Percentiles rank a stretch among this genome's conserved stretches.
phyloP scores from a whole-genome alignment of 257 asterid species.

The Haberlea rhodopensis region DNA sequence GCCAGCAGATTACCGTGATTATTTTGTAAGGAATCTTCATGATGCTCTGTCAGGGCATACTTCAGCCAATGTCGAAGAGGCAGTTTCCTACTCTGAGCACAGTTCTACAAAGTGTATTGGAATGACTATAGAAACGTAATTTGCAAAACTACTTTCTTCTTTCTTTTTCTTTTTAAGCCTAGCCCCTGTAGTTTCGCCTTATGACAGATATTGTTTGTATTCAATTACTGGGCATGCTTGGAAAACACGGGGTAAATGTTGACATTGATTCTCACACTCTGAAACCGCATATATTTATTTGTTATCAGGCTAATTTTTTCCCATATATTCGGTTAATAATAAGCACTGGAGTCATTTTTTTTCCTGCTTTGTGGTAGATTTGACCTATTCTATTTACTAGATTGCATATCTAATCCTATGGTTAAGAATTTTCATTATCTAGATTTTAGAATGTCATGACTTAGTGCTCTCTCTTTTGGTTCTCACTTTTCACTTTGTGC shows the following conservation, averaged over 20 bases:
- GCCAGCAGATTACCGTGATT: conserved; percentile 95
- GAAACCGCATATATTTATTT: background rate
- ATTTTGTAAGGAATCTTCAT: conserved; percentile 84
- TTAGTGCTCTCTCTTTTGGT: background rate
- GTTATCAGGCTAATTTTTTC: background rate
- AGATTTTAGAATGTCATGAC: background rate
- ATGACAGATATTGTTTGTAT: background rate
- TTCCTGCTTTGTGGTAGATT: conserved; percentile 2
- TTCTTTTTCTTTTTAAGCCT: background rate
- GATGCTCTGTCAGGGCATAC: conserved; percentile 99
- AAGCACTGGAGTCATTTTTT: background rate
- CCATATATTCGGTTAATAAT: conserved; percentile 6
- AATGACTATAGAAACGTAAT: conserved; percentile 99
- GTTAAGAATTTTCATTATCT: background rate
- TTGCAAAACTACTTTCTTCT: conserved; percentile 3
- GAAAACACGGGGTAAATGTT: conserved; percentile 6
- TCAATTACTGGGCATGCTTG: conserved; percentile 5
- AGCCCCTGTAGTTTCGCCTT: background rate
- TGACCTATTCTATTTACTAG: conserved; percentile 2
- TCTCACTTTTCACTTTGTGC: too few relatives aligned
- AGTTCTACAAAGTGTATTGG: conserved; percentile 93
- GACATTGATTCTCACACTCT: conserved; percentile 17
- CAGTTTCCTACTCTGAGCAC: conserved; percentile 95
- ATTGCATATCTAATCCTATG: background rate
- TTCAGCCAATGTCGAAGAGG: conserved; percentile 94